Conservation (phyloP, 345 rosid species). For the Citrus inodora region DNA sequence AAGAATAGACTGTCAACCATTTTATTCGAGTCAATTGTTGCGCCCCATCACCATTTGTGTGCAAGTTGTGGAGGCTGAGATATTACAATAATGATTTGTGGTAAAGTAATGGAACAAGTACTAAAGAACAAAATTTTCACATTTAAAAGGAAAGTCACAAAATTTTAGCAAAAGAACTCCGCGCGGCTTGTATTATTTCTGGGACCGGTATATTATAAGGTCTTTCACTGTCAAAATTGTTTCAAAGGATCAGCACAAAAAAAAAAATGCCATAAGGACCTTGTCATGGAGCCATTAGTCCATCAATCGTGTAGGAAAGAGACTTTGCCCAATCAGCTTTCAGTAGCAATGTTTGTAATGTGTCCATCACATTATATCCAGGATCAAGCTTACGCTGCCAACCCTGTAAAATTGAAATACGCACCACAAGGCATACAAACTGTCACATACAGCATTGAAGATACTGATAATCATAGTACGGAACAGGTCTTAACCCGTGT, state of each 20-base stretch:
- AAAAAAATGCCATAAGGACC: constrained; percentile 5
- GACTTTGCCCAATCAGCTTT: constrained; percentile 92
- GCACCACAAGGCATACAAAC: neutral
- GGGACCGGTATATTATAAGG: constrained; percentile 22
- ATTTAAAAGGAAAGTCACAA: neutral
- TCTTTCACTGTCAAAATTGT: constrained; percentile 36
- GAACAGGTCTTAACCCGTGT: neutral
- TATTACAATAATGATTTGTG: constrained; percentile 5
- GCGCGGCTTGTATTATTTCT: constrained; percentile 17
- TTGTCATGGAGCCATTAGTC: constrained; percentile 87
- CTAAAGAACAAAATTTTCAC: constrained; percentile 22
- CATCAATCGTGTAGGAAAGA: constrained; percentile 91
- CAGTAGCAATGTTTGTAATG: constrained; percentile 70
- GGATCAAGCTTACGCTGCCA: constrained; percentile 99
- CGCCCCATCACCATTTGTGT: constrained; percentile 4
- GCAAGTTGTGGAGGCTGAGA: constrained; percentile 11
- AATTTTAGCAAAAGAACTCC: neutral
- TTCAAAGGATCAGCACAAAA: constrained; percentile 18
- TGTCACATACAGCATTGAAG: neutral
- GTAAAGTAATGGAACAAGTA: constrained; percentile 12
- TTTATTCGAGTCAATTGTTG: constrained; percentile 11
- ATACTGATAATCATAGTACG: neutral
- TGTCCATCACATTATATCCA: constrained; percentile 76
- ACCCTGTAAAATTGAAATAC: constrained; percentile 45
- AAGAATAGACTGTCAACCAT: constrained; percentile 5